Conservation (phyloP, 225 moss, liverwort and hornwort species). For the Pleurozium schreberi region DNA sequence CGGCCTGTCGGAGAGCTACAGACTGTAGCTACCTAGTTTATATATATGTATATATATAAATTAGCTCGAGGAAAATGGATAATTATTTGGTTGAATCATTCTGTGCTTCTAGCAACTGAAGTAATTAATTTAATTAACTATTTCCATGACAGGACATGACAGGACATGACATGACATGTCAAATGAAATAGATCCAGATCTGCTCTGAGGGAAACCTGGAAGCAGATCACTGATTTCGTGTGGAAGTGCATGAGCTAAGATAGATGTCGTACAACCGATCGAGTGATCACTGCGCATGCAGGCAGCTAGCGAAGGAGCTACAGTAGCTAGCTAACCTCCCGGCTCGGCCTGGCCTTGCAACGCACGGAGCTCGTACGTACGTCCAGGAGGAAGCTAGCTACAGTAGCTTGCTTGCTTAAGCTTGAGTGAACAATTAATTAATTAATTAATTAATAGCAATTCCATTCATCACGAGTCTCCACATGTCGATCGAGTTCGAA, state of each 20-base stretch:
- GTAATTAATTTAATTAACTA: no score
- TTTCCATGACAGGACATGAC: not conserved
- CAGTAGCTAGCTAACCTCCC: not conserved
- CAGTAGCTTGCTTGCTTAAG: no score
- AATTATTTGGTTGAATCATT: not conserved
- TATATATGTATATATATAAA: no score
- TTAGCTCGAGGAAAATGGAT: not conserved
- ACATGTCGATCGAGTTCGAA: not conserved
- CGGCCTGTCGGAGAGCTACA: no score
- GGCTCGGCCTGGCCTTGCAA: no score
- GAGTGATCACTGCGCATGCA: slow-evolving; percentile 3
- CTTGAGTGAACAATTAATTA: no score
- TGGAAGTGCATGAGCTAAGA: no score
- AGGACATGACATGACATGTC: not conserved
- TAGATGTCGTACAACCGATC: not conserved
- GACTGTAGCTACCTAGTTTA: no score
- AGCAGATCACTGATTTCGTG: not conserved
- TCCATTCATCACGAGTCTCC: slow-evolving; percentile 10
- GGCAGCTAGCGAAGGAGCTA: not conserved
- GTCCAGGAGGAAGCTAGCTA: not conserved
- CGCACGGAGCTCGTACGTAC: not conserved
- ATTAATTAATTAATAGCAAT: no score
- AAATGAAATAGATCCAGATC: not conserved
- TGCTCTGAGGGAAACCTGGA: not conserved
- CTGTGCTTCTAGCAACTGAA: no score